A percentile compares a stretch with the other conserved stretches of the same genome.
These are phyloP conservation scores for Aspergillus novofumigatus DNA, from an alignment of 2,329 filamentous ascomycete species.

Conservation along the genomic window DNA sequence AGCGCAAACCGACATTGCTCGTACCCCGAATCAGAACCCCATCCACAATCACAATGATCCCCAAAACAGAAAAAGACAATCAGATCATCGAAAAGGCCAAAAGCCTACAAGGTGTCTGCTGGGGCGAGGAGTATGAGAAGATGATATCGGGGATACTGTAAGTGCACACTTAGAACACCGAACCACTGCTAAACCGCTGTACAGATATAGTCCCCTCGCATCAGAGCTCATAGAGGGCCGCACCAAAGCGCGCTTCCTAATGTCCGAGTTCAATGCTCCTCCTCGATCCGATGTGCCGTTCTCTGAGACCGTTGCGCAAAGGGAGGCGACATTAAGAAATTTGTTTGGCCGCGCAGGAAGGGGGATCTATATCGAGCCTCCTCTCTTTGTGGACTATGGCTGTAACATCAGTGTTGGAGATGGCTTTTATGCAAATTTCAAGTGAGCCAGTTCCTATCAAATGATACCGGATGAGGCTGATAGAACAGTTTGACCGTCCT, in stretches of 20 bases:
- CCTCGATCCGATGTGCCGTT: background rate
- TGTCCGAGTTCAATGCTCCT: background rate
- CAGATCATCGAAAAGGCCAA: background rate
- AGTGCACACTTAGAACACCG: background rate
- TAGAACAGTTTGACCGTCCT: constrained; percentile 49
- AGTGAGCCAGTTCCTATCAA: constrained; percentile 1
- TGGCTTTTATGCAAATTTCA: constrained; percentile 18
- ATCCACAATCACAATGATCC: background rate
- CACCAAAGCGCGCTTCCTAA: background rate
- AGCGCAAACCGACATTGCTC: background rate
- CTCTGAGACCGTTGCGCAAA: background rate
- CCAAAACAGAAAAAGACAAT: background rate
- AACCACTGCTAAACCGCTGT: background rate
- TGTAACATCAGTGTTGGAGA: constrained; percentile 6
- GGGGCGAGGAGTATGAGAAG: background rate
- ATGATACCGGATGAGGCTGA: constrained; percentile 31
- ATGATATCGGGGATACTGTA: constrained; percentile 10
- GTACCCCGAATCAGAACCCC: background rate
- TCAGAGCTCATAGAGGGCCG: background rate
- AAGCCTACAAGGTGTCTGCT: background rate
- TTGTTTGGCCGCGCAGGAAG: background rate
- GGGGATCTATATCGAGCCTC: background rate
- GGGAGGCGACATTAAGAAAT: background rate
- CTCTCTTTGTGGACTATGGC: background rate
- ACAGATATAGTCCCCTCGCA: background rate